These are phyloP conservation scores for Mallotus repandus DNA, from an alignment of 441 rosid species.

Conservation along the genomic window DNA sequence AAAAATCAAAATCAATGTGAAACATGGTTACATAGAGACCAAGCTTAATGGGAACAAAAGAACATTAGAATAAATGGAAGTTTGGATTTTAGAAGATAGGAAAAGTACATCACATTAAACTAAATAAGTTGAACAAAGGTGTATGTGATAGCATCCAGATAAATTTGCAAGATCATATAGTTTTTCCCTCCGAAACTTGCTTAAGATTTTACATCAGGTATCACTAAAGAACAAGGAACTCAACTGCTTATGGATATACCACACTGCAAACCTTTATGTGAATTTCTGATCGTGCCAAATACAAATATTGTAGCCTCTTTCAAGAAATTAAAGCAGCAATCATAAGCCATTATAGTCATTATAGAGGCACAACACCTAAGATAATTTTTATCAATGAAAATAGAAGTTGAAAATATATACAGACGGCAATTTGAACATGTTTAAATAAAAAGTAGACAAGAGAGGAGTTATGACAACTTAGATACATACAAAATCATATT, in stretches of 20 bases:
- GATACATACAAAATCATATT: background rate
- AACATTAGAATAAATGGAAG: slow-evolving; percentile 4
- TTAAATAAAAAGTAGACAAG: background rate
- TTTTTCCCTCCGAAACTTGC: background rate
- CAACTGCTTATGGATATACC: background rate
- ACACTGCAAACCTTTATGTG: background rate
- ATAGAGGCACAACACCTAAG: background rate
- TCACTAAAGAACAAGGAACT: background rate
- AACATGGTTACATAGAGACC: slow-evolving; percentile 3
- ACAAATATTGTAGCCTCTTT: background rate
- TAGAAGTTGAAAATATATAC: background rate
- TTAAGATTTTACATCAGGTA: background rate
- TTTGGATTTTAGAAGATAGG: background rate
- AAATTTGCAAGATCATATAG: background rate
- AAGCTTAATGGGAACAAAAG: background rate
- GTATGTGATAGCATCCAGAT: background rate
- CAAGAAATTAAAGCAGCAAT: background rate
- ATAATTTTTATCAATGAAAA: background rate
- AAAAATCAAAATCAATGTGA: background rate
- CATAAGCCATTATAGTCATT: background rate
- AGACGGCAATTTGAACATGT: background rate
- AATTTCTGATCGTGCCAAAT: background rate
- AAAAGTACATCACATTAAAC: background rate
- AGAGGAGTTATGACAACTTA: background rate
- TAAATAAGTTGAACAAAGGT: background rate